A percentile compares a stretch with the other conserved stretches of the same genome.
Evolutionary conservation across 2,329 filamentous ascomycete genomes (phyloP).

Genomic region (Cercospora berteroae): DNA sequence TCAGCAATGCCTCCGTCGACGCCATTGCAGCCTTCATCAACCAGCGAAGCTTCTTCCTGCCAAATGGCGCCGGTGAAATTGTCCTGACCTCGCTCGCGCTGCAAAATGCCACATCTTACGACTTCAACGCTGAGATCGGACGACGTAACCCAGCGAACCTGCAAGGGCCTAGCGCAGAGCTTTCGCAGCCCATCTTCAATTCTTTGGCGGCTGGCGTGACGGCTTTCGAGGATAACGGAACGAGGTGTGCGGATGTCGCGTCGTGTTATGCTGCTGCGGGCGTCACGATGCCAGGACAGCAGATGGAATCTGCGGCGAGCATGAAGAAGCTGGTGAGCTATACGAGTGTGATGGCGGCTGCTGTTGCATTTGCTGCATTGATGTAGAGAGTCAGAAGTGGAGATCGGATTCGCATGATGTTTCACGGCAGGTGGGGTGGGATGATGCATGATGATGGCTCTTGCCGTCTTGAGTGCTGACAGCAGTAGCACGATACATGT

Average conservation of each 20-base stretch:
- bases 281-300: neutral
- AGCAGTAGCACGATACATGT: neutral
- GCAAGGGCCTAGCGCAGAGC: slow-evolving; percentile 1
- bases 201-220: slow-evolving; percentile 12
- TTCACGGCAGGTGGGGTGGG: neutral
- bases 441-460: neutral
- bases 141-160: slow-evolving; percentile 9
- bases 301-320: neutral
- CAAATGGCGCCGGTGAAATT: slow-evolving; percentile 6
- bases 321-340: slow-evolving; percentile 2
- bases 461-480: neutral
- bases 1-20: slow-evolving; percentile 12
- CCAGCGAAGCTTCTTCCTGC: slow-evolving; percentile 12
- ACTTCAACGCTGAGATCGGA: slow-evolving; percentile 8
- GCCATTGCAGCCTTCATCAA: slow-evolving; percentile 13
- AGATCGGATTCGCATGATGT: neutral
- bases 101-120: slow-evolving; percentile 14
- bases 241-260: neutral
- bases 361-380: slow-evolving; percentile 3
- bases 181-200: slow-evolving; percentile 5
- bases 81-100: slow-evolving; percentile 7
- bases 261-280: slow-evolving; percentile 4
- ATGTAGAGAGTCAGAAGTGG: neutral
- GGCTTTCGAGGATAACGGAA: slow-evolving; percentile 13
- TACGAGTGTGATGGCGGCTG: neutral